These are phyloP conservation scores for Neoboletus magnificus DNA, from an alignment of 768 basidiomycete species.

Conservation along the genomic window DNA sequence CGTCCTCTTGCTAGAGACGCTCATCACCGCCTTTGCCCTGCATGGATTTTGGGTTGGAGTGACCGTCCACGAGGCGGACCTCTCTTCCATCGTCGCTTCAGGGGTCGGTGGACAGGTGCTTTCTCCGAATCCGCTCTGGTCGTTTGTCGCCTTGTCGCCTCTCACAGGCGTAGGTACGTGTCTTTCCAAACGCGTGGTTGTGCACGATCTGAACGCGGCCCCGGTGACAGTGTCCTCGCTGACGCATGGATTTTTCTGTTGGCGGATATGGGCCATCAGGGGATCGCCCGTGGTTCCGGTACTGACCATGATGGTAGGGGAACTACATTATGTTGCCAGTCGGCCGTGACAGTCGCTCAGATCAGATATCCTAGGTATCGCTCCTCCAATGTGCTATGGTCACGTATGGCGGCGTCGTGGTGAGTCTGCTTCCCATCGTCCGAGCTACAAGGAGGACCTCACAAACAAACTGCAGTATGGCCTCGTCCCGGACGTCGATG, in stretches of 20 bases:
- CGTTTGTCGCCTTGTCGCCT: not conserved
- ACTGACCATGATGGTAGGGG: slow-evolving; percentile 4
- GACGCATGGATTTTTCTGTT: slow-evolving; percentile 11
- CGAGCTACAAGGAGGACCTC: not conserved
- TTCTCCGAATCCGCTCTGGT: slow-evolving; percentile 7
- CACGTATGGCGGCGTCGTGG: slow-evolving; percentile 6
- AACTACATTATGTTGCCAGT: not conserved
- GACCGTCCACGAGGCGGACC: not conserved
- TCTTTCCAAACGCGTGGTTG: not conserved
- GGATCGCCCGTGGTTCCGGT: not conserved
- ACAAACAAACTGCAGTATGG: not conserved
- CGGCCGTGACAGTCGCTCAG: not conserved
- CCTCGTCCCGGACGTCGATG: slow-evolving; percentile 5
- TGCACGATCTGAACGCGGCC: not conserved
- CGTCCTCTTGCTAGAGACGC: slow-evolving; percentile 1
- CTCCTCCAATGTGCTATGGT: slow-evolving; percentile 11
- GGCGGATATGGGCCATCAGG: slow-evolving; percentile 6
- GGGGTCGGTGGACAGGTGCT: not conserved
- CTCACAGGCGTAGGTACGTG: slow-evolving; percentile 6
- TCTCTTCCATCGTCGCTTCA: slow-evolving; percentile 7
- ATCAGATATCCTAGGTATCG: slow-evolving; percentile 1
- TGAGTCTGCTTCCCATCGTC: not conserved
- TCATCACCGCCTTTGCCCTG: slow-evolving; percentile 9
- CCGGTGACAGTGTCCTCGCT: slow-evolving; percentile 2
- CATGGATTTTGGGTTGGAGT: slow-evolving; percentile 9